Percentiles rank a stretch among this genome's conserved stretches.
phyloP scores from a whole-genome alignment of 306 rosid genomes.

The Arachis hypogaea region DNA sequence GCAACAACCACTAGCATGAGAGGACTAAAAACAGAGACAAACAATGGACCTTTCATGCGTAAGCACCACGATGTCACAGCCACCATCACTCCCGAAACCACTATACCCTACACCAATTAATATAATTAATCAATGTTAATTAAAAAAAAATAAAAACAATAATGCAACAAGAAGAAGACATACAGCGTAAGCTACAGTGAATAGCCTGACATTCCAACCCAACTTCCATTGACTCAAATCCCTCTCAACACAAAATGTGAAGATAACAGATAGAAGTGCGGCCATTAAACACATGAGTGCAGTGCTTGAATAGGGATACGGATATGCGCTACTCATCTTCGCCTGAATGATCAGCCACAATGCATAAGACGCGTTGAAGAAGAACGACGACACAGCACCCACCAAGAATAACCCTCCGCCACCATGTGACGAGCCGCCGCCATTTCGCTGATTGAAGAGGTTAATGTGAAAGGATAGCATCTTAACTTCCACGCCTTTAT shows the following conservation, averaged over 20 bases:
- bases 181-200: slow-evolving; percentile 37
- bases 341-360: slow-evolving; percentile 56
- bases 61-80: slow-evolving; percentile 35
- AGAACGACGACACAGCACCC: slow-evolving; percentile 37
- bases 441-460: slow-evolving; percentile 17
- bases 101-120: slow-evolving; percentile 16
- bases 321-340: slow-evolving; percentile 49
- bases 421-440: neutral
- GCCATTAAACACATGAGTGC: slow-evolving; percentile 46
- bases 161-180: too few relatives aligned
- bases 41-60: slow-evolving; percentile 40
- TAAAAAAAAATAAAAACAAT: too few relatives aligned
- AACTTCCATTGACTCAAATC: slow-evolving; percentile 43
- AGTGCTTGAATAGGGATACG: slow-evolving; percentile 43
- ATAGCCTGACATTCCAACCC: slow-evolving; percentile 40
- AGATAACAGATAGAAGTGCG: slow-evolving; percentile 12
- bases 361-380: slow-evolving; percentile 37
- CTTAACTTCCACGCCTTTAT: slow-evolving; percentile 42
- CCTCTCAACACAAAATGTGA: slow-evolving; percentile 34
- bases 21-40: slow-evolving; percentile 44
- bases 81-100: slow-evolving; percentile 43
- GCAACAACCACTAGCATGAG: slow-evolving; percentile 42
- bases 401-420: neutral
- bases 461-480: slow-evolving; percentile 37
- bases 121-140: too few relatives aligned